These are phyloP conservation scores for Cryphonectria nitschkei DNA, from an alignment of 2,329 filamentous ascomycete genomes.

Conservation along the genomic window DNA sequence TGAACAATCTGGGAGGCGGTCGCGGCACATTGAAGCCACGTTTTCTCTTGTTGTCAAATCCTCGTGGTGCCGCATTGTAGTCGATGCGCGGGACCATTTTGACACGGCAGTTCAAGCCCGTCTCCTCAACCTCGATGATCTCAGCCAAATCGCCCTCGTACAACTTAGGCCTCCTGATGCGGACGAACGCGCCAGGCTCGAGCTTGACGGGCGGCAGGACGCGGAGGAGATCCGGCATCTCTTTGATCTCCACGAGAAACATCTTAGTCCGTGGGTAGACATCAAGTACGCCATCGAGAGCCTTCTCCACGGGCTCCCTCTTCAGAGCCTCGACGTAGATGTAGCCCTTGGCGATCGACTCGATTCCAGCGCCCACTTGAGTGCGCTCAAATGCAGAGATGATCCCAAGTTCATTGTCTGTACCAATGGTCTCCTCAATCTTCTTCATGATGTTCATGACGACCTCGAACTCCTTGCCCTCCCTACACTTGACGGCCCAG, in stretches of 20 bases:
- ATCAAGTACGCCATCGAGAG: conserved; percentile 82
- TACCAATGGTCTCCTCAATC: conserved; percentile 76
- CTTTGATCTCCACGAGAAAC: conserved; percentile 89
- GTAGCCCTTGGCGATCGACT: conserved; percentile 86
- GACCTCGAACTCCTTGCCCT: conserved; percentile 93
- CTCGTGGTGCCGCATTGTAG: conserved; percentile 58
- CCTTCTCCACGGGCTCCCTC: conserved; percentile 82
- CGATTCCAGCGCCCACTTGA: conserved; percentile 72
- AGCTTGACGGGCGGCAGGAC: conserved; percentile 85
- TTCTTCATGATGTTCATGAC: conserved; percentile 87
- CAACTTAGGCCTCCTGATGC: conserved; percentile 77
- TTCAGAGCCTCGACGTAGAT: conserved; percentile 92
- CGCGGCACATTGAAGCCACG: conserved; percentile 58
- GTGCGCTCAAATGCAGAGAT: conserved; percentile 92
- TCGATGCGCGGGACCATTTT: conserved; percentile 88
- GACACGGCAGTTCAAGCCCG: conserved; percentile 85
- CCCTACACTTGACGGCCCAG: conserved; percentile 90
- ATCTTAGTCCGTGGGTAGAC: conserved; percentile 88
- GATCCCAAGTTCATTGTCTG: conserved; percentile 81
- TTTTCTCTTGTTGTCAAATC: conserved; percentile 76
- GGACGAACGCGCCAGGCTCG: conserved; percentile 88
- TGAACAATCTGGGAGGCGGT: conserved; percentile 89
- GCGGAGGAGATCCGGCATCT: conserved; percentile 94
- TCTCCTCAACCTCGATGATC: conserved; percentile 89
- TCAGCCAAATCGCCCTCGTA: conserved; percentile 91